phyloP scores from a whole-genome alignment of 1,139 yeast species.

The Magnusiomyces sp. region DNA sequence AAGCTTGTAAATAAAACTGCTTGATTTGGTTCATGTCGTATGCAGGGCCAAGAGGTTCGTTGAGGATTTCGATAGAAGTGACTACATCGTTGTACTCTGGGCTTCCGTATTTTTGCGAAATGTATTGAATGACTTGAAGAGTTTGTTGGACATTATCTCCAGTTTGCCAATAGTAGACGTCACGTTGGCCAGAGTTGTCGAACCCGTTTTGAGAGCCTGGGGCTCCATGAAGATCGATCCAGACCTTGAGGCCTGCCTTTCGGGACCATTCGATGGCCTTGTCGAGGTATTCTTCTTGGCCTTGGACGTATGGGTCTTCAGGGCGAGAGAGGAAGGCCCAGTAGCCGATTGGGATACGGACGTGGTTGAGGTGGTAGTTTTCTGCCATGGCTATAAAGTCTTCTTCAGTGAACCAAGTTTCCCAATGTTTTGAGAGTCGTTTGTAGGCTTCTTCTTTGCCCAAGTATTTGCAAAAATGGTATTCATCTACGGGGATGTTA shows the following conservation, averaged over 20 bases:
- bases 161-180: slow-evolving; percentile 42
- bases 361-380: slow-evolving; percentile 66
- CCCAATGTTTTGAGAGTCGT: slow-evolving; percentile 66
- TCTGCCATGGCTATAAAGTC: slow-evolving; percentile 57
- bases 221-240: slow-evolving; percentile 93
- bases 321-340: slow-evolving; percentile 74
- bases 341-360: slow-evolving; percentile 88
- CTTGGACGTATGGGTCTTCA: slow-evolving; percentile 81
- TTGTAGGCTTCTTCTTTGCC: slow-evolving; percentile 52
- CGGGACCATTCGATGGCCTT: slow-evolving; percentile 72
- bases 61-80: slow-evolving; percentile 73
- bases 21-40: slow-evolving; percentile 52
- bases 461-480: slow-evolving; percentile 52
- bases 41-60: slow-evolving; percentile 79
- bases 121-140: slow-evolving; percentile 36
- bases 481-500: slow-evolving; percentile 76
- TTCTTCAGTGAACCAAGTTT: slow-evolving; percentile 61
- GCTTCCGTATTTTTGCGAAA: slow-evolving; percentile 59
- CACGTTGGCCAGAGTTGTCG: slow-evolving; percentile 88
- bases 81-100: slow-evolving; percentile 59
- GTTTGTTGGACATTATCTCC: slow-evolving; percentile 46
- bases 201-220: slow-evolving; percentile 98
- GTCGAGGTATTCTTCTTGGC: slow-evolving; percentile 68
- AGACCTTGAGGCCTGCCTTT: slow-evolving; percentile 54
- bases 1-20: slow-evolving; percentile 50